Evolutionary conservation across 805 yeast species (phyloP).

Genomic region (Ogataea corticis): DNA sequence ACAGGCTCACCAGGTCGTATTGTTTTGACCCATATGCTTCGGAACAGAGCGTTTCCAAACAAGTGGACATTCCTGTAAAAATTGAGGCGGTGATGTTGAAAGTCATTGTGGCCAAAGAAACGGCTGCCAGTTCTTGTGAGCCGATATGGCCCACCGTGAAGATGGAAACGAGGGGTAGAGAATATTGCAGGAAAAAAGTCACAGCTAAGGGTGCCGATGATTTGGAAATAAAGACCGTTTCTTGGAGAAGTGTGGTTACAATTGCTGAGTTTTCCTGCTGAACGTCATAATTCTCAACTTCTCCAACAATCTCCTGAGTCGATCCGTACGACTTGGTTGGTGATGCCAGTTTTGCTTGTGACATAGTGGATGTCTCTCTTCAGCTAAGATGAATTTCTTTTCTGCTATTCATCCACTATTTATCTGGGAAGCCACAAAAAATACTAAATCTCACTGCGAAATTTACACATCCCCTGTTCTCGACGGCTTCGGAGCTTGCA

Average conservation of each 20-base stretch:
- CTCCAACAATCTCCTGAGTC: background rate
- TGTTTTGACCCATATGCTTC: slow-evolving; percentile 60
- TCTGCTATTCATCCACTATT: no score
- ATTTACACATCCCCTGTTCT: no score
- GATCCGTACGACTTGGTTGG: background rate
- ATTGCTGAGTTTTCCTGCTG: no score
- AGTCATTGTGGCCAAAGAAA: slow-evolving; percentile 67
- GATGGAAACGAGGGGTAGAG: slow-evolving; percentile 66
- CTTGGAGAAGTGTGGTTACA: background rate
- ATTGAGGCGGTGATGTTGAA: slow-evolving; percentile 70
- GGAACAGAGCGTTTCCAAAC: slow-evolving; percentile 68
- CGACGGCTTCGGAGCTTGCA: no score
- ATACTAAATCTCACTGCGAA: no score
- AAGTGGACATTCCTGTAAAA: slow-evolving; percentile 68
- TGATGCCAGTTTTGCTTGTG: no score
- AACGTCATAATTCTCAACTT: background rate
- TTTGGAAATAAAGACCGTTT: slow-evolving; percentile 13
- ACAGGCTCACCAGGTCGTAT: slow-evolving; percentile 23
- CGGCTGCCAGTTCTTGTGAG: slow-evolving; percentile 63
- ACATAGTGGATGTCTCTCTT: no score
- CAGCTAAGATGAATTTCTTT: no score
- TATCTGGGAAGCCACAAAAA: no score
- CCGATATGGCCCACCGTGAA: slow-evolving; percentile 72
- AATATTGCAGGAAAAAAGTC: slow-evolving; percentile 64
- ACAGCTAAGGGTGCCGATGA: slow-evolving; percentile 54